Conservation (phyloP, 257 asterid species). For the Haberlea rhodopensis region DNA sequence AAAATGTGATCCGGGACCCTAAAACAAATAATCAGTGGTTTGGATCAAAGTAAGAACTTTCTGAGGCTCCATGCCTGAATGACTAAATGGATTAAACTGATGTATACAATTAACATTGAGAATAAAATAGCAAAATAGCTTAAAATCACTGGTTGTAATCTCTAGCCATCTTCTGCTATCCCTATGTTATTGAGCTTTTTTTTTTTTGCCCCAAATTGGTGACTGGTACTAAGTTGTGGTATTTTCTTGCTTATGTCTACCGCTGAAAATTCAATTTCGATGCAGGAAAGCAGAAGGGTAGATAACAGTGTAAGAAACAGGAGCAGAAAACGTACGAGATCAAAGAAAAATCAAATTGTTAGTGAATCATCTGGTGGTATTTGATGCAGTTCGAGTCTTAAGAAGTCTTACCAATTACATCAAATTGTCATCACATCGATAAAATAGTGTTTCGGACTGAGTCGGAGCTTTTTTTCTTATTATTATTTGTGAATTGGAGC, state of each 20-base stretch:
- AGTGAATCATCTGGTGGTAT: slow-evolving; percentile 20
- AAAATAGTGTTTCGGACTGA: too few species aligned
- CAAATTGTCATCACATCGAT: not conserved
- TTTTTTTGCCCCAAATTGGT: too few species aligned
- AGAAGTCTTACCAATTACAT: slow-evolving; percentile 6
- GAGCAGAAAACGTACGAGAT: slow-evolving; percentile 44
- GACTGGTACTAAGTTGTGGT: slow-evolving; percentile 1
- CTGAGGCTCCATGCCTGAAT: too few species aligned
- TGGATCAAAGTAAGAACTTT: too few species aligned
- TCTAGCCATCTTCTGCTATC: slow-evolving; percentile 3
- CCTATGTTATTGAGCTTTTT: not conserved
- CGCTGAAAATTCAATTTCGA: slow-evolving; percentile 22
- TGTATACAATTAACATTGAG: not conserved
- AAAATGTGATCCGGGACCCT: too few species aligned
- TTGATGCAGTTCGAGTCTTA: slow-evolving; percentile 10
- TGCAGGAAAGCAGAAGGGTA: slow-evolving; percentile 29
- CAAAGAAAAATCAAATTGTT: slow-evolving; percentile 37
- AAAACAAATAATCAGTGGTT: too few species aligned
- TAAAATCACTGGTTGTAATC: not conserved
- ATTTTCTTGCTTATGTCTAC: not conserved
- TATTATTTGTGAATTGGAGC: too few species aligned
- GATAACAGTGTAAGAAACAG: slow-evolving; percentile 26
- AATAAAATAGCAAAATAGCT: not conserved
- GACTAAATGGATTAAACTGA: not conserved
- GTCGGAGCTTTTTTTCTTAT: too few species aligned